These are phyloP conservation scores for Magnusiomyces fungicola DNA, from an alignment of 1,139 yeast species.

Conservation along the genomic window DNA sequence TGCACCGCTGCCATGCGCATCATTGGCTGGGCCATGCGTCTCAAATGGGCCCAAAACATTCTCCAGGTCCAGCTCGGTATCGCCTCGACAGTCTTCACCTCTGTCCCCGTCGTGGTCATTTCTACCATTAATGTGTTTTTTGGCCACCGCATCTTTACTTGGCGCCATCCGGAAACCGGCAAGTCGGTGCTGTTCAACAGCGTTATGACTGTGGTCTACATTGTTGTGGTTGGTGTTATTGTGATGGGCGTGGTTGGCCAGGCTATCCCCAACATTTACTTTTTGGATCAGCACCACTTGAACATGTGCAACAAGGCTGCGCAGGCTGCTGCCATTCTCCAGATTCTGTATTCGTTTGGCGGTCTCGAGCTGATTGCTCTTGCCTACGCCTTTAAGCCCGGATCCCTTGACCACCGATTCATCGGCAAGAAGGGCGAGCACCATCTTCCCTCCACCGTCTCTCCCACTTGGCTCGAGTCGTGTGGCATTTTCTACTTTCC, in stretches of 20 bases:
- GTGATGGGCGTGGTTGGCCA: conserved; percentile 65
- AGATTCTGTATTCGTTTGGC: conserved; percentile 51
- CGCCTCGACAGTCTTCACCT: conserved; percentile 51
- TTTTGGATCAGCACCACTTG: conserved; percentile 42
- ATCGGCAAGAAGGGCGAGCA: conserved; percentile 21
- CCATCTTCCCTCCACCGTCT: conserved; percentile 48
- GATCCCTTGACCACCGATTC: conserved; percentile 46
- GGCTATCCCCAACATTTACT: conserved; percentile 55
- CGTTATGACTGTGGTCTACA: conserved; percentile 46
- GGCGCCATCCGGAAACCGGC: conserved; percentile 79
- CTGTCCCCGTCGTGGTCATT: conserved; percentile 39
- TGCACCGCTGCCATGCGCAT: conserved; percentile 47
- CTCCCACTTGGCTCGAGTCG: conserved; percentile 75
- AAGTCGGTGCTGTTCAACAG: conserved; percentile 48
- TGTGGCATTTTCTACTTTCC: conserved; percentile 42
- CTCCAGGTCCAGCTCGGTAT: conserved; percentile 46
- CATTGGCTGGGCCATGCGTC: conserved; percentile 55
- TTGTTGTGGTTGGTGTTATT: conserved; percentile 50
- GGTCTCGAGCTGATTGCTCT: conserved; percentile 44
- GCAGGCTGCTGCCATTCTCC: conserved; percentile 50
- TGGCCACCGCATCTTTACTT: conserved; percentile 71
- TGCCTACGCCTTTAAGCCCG: conserved; percentile 53
- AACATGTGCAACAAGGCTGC: conserved; percentile 50
- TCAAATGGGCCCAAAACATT: conserved; percentile 49
- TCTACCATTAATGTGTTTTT: conserved; percentile 50